Evolutionary conservation across 2,329 filamentous ascomycete species (phyloP).

Genomic region (Aureobasidium melanogenum): DNA sequence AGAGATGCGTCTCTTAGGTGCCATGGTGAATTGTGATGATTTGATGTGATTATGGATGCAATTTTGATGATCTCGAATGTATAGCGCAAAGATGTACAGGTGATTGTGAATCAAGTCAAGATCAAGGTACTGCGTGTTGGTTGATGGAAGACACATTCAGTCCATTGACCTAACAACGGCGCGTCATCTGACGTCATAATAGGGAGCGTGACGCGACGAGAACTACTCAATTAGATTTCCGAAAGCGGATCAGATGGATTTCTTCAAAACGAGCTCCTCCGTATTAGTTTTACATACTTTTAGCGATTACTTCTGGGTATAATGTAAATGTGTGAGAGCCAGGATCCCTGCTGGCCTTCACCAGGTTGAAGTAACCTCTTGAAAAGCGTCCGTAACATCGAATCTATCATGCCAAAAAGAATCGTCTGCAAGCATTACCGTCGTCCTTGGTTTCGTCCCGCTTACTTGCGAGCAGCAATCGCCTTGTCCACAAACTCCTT

Average conservation of each 20-base stretch:
- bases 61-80: background rate
- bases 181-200: background rate
- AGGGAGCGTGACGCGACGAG: background rate
- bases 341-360: background rate
- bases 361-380: background rate
- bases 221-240: background rate
- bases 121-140: background rate
- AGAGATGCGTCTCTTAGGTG: slow-evolving; percentile 33
- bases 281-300: background rate
- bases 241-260: background rate
- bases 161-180: slow-evolving; percentile 4
- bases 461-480: slow-evolving; percentile 20
- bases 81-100: background rate
- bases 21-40: slow-evolving; percentile 26
- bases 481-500: slow-evolving; percentile 60
- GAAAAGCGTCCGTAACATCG: background rate
- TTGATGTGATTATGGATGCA: background rate
- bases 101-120: background rate
- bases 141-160: background rate
- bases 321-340: background rate
- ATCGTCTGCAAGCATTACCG: slow-evolving; percentile 5
- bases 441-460: background rate
- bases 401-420: slow-evolving; percentile 4
- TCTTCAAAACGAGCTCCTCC: background rate
- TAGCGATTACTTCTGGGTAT: background rate